Evolutionary conservation across 2,329 filamentous ascomycete species (phyloP).

Genomic region (Aspergillus sp.): DNA sequence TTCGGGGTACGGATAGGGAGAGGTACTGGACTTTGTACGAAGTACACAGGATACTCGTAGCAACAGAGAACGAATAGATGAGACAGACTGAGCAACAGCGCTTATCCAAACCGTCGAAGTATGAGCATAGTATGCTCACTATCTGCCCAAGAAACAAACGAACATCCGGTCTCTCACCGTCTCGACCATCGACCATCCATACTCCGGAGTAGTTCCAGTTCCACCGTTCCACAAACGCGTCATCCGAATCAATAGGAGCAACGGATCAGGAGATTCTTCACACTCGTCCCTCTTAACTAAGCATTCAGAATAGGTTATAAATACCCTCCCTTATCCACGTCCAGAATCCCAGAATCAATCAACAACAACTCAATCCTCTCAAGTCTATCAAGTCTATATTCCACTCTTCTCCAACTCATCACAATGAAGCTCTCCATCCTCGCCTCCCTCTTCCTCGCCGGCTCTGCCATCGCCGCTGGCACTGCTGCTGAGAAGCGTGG

Average conservation of each 20-base stretch:
- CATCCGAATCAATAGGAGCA: not conserved
- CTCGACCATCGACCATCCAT: not conserved
- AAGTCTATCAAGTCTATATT: not conserved
- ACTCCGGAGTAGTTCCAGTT: not conserved
- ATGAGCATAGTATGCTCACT: too few species aligned
- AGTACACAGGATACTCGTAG: not conserved
- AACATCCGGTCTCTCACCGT: too few species aligned
- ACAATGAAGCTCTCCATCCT: slow-evolving; percentile 6
- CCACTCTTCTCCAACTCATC: not conserved
- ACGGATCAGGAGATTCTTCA: not conserved
- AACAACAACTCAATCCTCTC: not conserved
- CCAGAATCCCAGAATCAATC: not conserved
- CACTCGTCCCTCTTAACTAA: not conserved
- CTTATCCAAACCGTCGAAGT: too few species aligned
- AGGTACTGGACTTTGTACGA: not conserved
- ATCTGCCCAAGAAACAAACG: too few species aligned
- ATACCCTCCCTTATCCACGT: not conserved
- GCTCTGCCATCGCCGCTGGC: slow-evolving; percentile 4
- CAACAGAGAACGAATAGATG: not conserved
- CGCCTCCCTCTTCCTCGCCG: slow-evolving; percentile 5
- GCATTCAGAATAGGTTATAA: not conserved
- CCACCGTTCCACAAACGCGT: too few species aligned
- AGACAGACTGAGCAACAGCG: not conserved
- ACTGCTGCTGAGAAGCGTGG: not conserved
- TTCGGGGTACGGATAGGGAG: not conserved